Percentiles rank a stretch among this genome's conserved stretches.
phyloP scores from a whole-genome alignment of 352 stramenopile genomes.

The Phytophthora constricta region DNA sequence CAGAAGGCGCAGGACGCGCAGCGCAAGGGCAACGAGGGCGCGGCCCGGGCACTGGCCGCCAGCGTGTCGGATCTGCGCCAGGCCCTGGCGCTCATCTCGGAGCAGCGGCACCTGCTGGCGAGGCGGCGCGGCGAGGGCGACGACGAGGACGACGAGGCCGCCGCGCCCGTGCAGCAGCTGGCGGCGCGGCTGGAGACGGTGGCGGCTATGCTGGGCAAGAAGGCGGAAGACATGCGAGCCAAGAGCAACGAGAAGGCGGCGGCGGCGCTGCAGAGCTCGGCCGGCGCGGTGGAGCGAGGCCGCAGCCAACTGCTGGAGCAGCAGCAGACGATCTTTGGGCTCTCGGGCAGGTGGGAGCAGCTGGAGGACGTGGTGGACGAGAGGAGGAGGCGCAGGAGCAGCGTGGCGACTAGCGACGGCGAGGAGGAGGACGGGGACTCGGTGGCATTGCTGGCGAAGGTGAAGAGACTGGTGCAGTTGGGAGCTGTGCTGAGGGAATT shows the following conservation, averaged over 20 bases:
- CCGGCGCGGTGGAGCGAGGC: conserved; percentile 46
- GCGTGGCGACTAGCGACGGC: conserved; percentile 5
- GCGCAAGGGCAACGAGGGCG: conserved; percentile 58
- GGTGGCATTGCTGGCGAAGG: too few relatives aligned
- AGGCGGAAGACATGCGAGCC: conserved; percentile 76
- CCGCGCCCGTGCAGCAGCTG: conserved; percentile 45
- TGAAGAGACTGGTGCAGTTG: conserved; percentile 33
- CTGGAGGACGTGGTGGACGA: conserved; percentile 12
- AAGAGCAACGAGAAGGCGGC: conserved; percentile 72
- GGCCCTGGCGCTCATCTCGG: conserved; percentile 55
- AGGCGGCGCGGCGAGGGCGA: conserved; percentile 34
- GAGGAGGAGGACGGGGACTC: conserved; percentile 13
- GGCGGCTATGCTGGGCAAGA: conserved; percentile 67
- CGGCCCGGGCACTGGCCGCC: conserved; percentile 48
- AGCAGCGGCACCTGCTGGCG: conserved; percentile 60
- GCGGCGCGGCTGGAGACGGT: conserved; percentile 45
- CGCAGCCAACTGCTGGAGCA: conserved; percentile 46
- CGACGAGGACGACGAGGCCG: conserved; percentile 26
- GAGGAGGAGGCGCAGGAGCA: background rate
- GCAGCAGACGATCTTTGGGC: conserved; percentile 54
- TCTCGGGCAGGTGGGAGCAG: conserved; percentile 43
- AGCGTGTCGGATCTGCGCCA: conserved; percentile 67
- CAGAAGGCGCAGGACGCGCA: conserved; percentile 73
- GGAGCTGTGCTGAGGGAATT: conserved; percentile 15
- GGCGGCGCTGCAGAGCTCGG: conserved; percentile 61